These are phyloP conservation scores for Myriosclerotinia curreyana DNA, from an alignment of 2,329 filamentous ascomycete species.

Conservation along the genomic window DNA sequence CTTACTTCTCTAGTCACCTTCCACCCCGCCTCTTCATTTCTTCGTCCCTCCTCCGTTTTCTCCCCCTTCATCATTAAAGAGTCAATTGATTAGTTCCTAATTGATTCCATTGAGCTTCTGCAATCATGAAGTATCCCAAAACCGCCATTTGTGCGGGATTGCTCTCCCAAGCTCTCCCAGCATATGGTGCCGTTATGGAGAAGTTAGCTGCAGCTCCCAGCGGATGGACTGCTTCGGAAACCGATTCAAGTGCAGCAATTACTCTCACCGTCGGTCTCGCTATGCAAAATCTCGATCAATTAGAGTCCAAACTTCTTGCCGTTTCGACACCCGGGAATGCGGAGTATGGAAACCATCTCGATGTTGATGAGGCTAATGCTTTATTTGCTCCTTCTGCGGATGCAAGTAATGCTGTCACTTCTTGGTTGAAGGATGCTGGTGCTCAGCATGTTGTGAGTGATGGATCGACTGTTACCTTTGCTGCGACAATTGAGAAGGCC, in stretches of 20 bases:
- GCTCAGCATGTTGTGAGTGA: constrained; percentile 46
- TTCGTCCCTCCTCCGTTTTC: neutral
- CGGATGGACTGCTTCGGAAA: constrained; percentile 26
- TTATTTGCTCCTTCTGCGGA: constrained; percentile 52
- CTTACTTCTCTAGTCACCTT: neutral
- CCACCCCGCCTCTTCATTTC: neutral
- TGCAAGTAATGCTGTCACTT: constrained; percentile 49
- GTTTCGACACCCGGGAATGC: constrained; percentile 51
- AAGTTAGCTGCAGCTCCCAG: constrained; percentile 24
- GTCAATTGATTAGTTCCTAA: neutral
- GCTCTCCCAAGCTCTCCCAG: constrained; percentile 21
- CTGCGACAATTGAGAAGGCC: constrained; percentile 49
- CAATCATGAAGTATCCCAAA: constrained; percentile 19
- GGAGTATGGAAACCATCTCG: constrained; percentile 54
- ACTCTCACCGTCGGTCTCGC: constrained; percentile 43
- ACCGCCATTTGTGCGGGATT: constrained; percentile 16
- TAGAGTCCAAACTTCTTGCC: constrained; percentile 42
- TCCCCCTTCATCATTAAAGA: neutral
- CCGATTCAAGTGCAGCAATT: constrained; percentile 19
- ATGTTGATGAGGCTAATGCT: constrained; percentile 49
- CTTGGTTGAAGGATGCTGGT: constrained; percentile 54
- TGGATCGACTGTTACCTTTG: constrained; percentile 52
- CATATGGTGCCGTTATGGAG: constrained; percentile 21
- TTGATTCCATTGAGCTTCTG: constrained; percentile 1
- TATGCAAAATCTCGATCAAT: constrained; percentile 46